A percentile compares a stretch with the other conserved stretches of the same genome.
phyloP scores from a whole-genome alignment of 78 protist species.

The slime mould (Dictyostelium discoideum) region DNA sequence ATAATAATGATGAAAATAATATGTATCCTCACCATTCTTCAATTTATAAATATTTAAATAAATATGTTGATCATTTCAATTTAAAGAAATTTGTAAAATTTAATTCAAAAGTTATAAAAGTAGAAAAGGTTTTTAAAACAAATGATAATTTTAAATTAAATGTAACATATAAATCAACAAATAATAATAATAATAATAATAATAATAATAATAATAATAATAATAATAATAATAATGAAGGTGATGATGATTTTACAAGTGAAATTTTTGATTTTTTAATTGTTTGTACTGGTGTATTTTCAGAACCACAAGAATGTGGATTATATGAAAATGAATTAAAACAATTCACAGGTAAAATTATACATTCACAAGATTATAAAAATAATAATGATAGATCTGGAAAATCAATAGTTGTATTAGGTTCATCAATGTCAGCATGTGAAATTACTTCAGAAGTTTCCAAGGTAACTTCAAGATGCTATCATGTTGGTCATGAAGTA shows the following conservation, averaged over 20 bases:
- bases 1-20: neutral
- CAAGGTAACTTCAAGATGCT: neutral
- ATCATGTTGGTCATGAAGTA: neutral
- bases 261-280: constrained; percentile 1
- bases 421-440: neutral
- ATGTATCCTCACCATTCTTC: neutral
- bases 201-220: too few species aligned
- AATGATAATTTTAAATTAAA: neutral
- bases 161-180: neutral
- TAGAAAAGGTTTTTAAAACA: neutral
- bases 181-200: too few species aligned
- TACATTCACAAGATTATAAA: neutral
- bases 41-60: neutral
- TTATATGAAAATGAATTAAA: neutral
- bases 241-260: too few species aligned
- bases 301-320: neutral
- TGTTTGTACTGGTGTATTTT: neutral
- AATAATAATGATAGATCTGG: neutral
- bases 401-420: neutral
- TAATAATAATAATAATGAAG: neutral
- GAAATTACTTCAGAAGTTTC: neutral
- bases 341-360: neutral
- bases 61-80: neutral
- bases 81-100: neutral
- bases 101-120: neutral